Percentiles rank a stretch among this genome's conserved stretches.
Conservation (phyloP, 352 stramenopile species). For the Phytophthora megakarya region DNA sequence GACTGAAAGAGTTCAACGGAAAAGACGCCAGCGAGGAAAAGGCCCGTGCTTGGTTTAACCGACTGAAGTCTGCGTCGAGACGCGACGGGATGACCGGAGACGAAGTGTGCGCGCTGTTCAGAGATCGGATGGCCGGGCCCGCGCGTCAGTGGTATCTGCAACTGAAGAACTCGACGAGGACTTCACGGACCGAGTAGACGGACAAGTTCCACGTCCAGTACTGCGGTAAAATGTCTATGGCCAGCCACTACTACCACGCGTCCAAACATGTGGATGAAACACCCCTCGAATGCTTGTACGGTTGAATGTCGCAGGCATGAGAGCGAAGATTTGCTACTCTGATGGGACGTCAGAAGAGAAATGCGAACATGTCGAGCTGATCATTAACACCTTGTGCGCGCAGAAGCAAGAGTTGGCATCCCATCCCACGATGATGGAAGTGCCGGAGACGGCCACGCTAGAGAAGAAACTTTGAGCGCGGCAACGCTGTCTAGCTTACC, state of each 20-base stretch:
- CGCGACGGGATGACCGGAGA: too few relatives aligned
- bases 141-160: constrained; percentile 20
- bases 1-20: constrained; percentile 18
- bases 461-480: constrained; percentile 8
- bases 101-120: constrained; percentile 17
- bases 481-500: neutral
- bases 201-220: constrained; percentile 23
- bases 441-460: neutral
- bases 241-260: too few relatives aligned
- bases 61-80: constrained; percentile 1
- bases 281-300: too few relatives aligned
- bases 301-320: too few relatives aligned
- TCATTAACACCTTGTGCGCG: too few relatives aligned
- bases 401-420: constrained; percentile 1
- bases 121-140: constrained; percentile 10
- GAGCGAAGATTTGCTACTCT: too few relatives aligned
- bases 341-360: too few relatives aligned
- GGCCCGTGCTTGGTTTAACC: constrained; percentile 13
- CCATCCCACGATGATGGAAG: constrained; percentile 1
- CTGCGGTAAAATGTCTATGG: constrained; percentile 22
- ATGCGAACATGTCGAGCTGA: too few relatives aligned
- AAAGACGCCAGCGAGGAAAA: constrained; percentile 19
- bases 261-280: too few relatives aligned
- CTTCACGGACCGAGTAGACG: constrained; percentile 10
- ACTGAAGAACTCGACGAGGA: neutral